phyloP scores from a whole-genome alignment of 805 yeast genomes.

The Ogataea angusta region DNA sequence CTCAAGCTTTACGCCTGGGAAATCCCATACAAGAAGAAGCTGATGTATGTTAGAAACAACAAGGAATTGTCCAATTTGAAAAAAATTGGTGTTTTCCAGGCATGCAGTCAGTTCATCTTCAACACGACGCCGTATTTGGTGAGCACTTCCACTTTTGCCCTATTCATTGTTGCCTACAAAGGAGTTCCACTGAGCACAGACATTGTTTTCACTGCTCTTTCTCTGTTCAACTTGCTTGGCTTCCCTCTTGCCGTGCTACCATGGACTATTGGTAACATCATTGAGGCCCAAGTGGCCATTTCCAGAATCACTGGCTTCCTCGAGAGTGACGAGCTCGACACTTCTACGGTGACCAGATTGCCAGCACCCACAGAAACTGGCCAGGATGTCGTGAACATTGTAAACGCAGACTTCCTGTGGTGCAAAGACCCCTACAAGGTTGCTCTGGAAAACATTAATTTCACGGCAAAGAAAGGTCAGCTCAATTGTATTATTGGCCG shows the following conservation, averaged over 20 bases:
- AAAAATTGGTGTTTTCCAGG: constrained; percentile 68
- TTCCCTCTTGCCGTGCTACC: constrained; percentile 95
- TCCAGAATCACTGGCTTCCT: constrained; percentile 72
- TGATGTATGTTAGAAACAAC: constrained; percentile 81
- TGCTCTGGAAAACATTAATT: constrained; percentile 61
- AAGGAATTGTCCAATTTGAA: constrained; percentile 76
- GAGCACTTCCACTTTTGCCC: constrained; percentile 83
- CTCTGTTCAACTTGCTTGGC: constrained; percentile 80
- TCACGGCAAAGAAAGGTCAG: constrained; percentile 68
- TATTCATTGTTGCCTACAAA: constrained; percentile 54
- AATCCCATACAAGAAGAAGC: constrained; percentile 68
- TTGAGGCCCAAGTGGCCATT: constrained; percentile 86
- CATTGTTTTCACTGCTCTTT: constrained; percentile 84
- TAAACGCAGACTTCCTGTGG: constrained; percentile 75
- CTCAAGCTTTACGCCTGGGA: constrained; percentile 97
- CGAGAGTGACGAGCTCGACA: constrained; percentile 74
- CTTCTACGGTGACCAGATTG: constrained; percentile 53
- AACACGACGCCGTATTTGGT: constrained; percentile 86
- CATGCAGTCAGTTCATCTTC: constrained; percentile 74
- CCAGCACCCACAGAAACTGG: constrained; percentile 51
- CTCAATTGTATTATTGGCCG: constrained; percentile 82
- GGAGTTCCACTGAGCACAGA: constrained; percentile 77
- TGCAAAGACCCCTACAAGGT: constrained; percentile 69
- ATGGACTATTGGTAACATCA: constrained; percentile 76
- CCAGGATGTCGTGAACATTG: constrained; percentile 61